These are phyloP conservation scores for Rhodosporidiobolus odoratus DNA, from an alignment of 768 basidiomycete genomes.

Conservation along the genomic window DNA sequence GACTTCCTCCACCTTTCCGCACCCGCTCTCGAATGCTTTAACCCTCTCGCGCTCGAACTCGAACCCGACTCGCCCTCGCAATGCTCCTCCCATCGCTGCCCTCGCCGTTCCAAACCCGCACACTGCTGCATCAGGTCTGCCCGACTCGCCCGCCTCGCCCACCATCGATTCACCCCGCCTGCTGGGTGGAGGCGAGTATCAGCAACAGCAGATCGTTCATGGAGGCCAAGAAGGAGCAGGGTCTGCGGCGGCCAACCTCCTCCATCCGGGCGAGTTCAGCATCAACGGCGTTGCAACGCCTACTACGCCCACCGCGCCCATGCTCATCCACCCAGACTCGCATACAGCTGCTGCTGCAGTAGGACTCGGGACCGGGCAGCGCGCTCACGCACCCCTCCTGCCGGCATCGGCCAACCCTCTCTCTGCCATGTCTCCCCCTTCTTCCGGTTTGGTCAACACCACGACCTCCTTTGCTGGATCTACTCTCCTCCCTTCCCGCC, in stretches of 20 bases:
- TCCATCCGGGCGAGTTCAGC: slow-evolving; percentile 17
- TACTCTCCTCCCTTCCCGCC: neutral
- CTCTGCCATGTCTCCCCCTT: neutral
- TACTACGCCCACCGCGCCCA: slow-evolving; percentile 32
- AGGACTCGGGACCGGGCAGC: neutral
- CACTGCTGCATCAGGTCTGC: neutral
- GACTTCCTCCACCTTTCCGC: slow-evolving; percentile 31
- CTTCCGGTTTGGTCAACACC: too few species aligned
- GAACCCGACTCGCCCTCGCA: slow-evolving; percentile 12
- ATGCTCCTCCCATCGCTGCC: neutral
- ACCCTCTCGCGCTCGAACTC: slow-evolving; percentile 21
- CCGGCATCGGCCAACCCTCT: neutral
- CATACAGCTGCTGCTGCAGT: neutral
- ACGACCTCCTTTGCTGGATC: too few species aligned
- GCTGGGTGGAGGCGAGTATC: slow-evolving; percentile 11
- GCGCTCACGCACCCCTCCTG: neutral
- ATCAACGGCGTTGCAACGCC: slow-evolving; percentile 34
- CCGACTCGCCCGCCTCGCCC: slow-evolving; percentile 26
- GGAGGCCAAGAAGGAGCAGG: neutral
- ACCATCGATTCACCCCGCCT: slow-evolving; percentile 19
- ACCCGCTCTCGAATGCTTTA: slow-evolving; percentile 33
- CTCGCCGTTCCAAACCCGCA: neutral
- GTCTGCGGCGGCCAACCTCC: neutral
- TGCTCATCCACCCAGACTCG: slow-evolving; percentile 19
- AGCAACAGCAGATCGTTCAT: slow-evolving; percentile 10